Conservation (phyloP, 345 rosid species). For the Gossypium bickii region DNA sequence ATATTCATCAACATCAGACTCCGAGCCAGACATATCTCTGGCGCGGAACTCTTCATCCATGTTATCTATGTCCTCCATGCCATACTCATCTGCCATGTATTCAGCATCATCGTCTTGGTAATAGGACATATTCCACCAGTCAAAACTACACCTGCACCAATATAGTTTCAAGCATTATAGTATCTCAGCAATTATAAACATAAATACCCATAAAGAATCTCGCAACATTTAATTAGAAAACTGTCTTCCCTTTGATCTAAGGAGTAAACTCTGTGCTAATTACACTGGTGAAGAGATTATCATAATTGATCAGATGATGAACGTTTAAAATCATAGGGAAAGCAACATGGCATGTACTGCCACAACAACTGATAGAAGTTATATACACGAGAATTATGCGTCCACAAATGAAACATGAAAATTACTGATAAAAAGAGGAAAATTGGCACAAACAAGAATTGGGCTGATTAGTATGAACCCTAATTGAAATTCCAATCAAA, state of each 20-base stretch:
- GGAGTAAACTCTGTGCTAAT: background rate
- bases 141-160: conserved; percentile 20
- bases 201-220: background rate
- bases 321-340: background rate
- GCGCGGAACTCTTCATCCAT: conserved; percentile 50
- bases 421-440: background rate
- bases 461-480: background rate
- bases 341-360: background rate
- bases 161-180: background rate
- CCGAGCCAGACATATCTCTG: conserved; percentile 49
- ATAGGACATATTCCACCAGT: conserved; percentile 42
- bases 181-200: background rate
- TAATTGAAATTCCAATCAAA: background rate
- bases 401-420: background rate
- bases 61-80: conserved; percentile 59
- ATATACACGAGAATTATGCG: background rate
- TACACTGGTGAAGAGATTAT: background rate
- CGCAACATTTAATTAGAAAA: background rate
- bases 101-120: conserved; percentile 56
- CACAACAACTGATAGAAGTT: background rate
- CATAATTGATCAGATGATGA: background rate
- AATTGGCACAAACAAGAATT: background rate
- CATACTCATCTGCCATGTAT: conserved; percentile 60
- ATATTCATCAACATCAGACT: conserved; percentile 64
- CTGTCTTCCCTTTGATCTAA: background rate